Evolutionary conservation across 176 grass and related monocot species (phyloP).

Genomic region (Chrysopogon serrulatus): DNA sequence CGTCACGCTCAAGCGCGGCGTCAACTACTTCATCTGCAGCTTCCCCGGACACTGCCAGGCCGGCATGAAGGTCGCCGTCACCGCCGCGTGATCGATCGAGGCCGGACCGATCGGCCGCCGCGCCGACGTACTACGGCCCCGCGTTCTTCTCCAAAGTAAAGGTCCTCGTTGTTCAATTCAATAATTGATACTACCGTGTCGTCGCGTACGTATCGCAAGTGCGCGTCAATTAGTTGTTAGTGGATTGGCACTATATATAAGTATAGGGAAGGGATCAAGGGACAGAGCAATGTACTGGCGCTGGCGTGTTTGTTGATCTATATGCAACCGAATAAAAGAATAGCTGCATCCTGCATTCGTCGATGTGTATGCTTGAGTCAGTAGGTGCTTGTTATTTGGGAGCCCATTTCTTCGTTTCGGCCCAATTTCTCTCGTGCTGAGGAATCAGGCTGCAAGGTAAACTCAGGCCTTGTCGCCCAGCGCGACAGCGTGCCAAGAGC

Average conservation of each 20-base stretch:
- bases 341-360: neutral
- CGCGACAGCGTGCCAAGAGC: too few relatives aligned
- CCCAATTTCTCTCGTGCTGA: neutral
- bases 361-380: neutral
- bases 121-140: too few relatives aligned
- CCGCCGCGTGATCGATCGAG: conserved; percentile 48
- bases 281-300: neutral
- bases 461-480: too few relatives aligned
- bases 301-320: neutral
- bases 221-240: neutral
- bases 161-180: too few relatives aligned
- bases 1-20: conserved; percentile 62
- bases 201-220: neutral
- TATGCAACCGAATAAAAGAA: conserved; percentile 17
- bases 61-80: conserved; percentile 86
- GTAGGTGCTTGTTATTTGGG: neutral
- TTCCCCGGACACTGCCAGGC: conserved; percentile 68
- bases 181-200: neutral
- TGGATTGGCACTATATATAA: neutral
- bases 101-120: too few relatives aligned
- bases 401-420: neutral
- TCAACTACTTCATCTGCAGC: conserved; percentile 83
- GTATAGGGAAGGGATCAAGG: too few relatives aligned
- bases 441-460: too few relatives aligned
- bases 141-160: neutral